phyloP scores from a whole-genome alignment of 179 eudicot genomes.

The Actinidia polygama region DNA sequence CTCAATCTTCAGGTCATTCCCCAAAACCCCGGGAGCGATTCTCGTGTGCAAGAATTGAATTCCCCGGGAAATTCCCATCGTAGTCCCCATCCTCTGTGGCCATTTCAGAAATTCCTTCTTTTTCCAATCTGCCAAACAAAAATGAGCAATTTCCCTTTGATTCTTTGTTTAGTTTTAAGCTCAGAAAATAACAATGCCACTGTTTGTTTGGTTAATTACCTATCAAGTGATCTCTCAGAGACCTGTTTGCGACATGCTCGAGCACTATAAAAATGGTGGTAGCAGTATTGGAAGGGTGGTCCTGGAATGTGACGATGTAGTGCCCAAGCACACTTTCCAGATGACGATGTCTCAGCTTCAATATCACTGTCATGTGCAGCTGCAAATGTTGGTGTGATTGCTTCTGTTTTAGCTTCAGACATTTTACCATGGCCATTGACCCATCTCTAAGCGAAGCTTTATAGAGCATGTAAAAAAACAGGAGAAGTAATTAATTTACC shows the following conservation, averaged over 20 bases:
- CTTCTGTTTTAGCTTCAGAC: constrained; percentile 73
- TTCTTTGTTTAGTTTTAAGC: background rate
- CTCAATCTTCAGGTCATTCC: constrained; percentile 76
- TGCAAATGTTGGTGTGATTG: constrained; percentile 67
- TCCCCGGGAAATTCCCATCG: constrained; percentile 82
- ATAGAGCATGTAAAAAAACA: constrained; percentile 40
- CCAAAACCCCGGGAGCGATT: constrained; percentile 61
- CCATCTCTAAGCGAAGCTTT: constrained; percentile 76
- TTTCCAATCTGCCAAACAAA: constrained; percentile 61
- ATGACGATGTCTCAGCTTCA: constrained; percentile 76
- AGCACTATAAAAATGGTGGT: constrained; percentile 69
- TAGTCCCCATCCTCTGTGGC: constrained; percentile 90
- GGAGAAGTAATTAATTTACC: constrained; percentile 34
- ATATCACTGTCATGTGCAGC: constrained; percentile 73
- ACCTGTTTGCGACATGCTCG: constrained; percentile 73
- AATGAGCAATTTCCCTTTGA: background rate
- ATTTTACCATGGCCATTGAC: constrained; percentile 60
- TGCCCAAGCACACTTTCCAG: constrained; percentile 89
- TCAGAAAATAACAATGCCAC: background rate
- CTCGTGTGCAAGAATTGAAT: constrained; percentile 85
- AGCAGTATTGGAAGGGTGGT: constrained; percentile 57
- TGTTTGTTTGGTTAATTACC: constrained; percentile 36
- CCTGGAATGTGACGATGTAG: constrained; percentile 63
- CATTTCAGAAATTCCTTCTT: constrained; percentile 79
- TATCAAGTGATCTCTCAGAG: constrained; percentile 71